Evolutionary conservation across 129 eudicot genomes (phyloP).

Genomic region (Solidago caesia): DNA sequence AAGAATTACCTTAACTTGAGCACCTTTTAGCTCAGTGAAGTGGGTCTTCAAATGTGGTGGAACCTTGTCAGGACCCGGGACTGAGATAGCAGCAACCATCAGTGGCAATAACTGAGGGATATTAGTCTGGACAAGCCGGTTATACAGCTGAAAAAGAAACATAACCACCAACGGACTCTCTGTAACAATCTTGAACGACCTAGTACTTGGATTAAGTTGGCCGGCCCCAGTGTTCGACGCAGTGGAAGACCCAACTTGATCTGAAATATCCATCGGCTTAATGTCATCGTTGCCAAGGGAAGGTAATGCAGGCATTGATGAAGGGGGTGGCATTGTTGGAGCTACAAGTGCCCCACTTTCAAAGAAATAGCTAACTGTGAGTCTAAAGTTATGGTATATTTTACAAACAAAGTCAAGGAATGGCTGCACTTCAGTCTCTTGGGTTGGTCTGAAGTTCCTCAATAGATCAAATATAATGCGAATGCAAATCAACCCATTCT

Average conservation of each 20-base stretch:
- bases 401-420: slow-evolving; percentile 92
- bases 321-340: slow-evolving; percentile 56
- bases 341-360: slow-evolving; percentile 79
- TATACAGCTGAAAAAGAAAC: slow-evolving; percentile 94
- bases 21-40: slow-evolving; percentile 92
- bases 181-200: slow-evolving; percentile 91
- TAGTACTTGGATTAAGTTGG: slow-evolving; percentile 90
- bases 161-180: slow-evolving; percentile 98
- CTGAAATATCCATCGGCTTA: slow-evolving; percentile 81
- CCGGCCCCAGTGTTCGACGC: slow-evolving; percentile 49
- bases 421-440: slow-evolving; percentile 96
- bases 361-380: slow-evolving; percentile 81
- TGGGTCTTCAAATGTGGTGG: slow-evolving; percentile 86
- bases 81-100: slow-evolving; percentile 94
- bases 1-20: slow-evolving; percentile 86
- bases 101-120: slow-evolving; percentile 87
- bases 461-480: slow-evolving; percentile 87
- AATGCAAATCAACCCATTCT: slow-evolving; percentile 91
- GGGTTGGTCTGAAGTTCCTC: slow-evolving; percentile 86
- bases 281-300: slow-evolving; percentile 70
- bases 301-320: slow-evolving; percentile 51
- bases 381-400: slow-evolving; percentile 86
- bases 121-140: slow-evolving; percentile 95
- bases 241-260: slow-evolving; percentile 66
- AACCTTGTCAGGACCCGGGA: slow-evolving; percentile 93